These are phyloP conservation scores for Rhodotorula sp. DNA, from an alignment of 1,284 basidiomycete species.

Conservation along the genomic window DNA sequence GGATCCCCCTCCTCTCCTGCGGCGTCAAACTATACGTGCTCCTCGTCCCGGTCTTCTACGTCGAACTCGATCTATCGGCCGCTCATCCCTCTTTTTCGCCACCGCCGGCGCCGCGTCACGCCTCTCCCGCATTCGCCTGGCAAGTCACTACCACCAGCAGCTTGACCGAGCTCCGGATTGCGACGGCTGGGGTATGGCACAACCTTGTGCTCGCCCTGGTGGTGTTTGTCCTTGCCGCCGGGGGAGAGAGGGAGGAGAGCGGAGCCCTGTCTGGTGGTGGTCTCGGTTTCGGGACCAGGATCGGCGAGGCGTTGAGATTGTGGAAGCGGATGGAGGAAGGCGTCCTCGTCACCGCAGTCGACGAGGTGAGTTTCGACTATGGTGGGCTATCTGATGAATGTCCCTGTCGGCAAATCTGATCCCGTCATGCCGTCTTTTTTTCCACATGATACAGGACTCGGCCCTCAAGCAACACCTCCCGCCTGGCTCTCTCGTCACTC, in stretches of 20 bases:
- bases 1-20: conserved; percentile 16
- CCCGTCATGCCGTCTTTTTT: background rate
- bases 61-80: conserved; percentile 14
- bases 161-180: conserved; percentile 24
- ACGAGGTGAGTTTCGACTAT: background rate
- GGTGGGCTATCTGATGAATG: too few relatives aligned
- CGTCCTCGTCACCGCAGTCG: background rate
- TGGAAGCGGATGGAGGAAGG: conserved; percentile 6
- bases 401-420: background rate
- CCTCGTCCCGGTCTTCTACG: conserved; percentile 36
- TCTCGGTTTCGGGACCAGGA: background rate
- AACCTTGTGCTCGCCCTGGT: conserved; percentile 23
- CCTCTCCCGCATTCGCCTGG: too few relatives aligned
- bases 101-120: too few relatives aligned
- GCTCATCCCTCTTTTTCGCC: background rate
- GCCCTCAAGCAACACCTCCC: conserved; percentile 10
- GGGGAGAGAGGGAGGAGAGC: background rate
- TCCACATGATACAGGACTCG: background rate
- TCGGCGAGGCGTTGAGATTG: background rate
- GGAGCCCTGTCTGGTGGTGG: background rate
- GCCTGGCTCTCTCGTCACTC: conserved; percentile 20
- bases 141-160: too few relatives aligned
- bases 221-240: background rate
- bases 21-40: conserved; percentile 29
- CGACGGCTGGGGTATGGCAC: conserved; percentile 37